phyloP scores from a whole-genome alignment of 2,329 filamentous ascomycete species.

The Hymenoscyphus scutula region DNA sequence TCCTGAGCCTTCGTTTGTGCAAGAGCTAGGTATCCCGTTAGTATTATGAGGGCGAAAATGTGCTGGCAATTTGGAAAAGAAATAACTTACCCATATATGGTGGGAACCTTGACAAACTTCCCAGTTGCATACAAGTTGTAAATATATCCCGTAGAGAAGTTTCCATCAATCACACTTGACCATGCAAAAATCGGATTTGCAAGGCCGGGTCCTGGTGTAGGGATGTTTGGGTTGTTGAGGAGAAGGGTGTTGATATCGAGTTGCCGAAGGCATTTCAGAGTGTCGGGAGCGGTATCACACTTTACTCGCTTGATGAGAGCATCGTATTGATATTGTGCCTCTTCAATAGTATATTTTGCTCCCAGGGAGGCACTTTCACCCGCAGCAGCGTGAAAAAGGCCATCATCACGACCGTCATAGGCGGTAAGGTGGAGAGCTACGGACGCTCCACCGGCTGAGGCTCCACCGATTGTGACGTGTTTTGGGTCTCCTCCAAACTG shows the following conservation, averaged over 20 bases:
- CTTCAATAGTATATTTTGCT: slow-evolving; percentile 44
- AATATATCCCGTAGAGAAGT: slow-evolving; percentile 49
- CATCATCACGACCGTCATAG: slow-evolving; percentile 47
- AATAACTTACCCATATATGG: slow-evolving; percentile 43
- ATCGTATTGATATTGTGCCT: slow-evolving; percentile 53
- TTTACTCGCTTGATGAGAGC: slow-evolving; percentile 45
- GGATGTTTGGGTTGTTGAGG: slow-evolving; percentile 42
- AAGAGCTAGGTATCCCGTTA: slow-evolving; percentile 40
- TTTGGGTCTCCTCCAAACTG: slow-evolving; percentile 67
- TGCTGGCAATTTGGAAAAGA: background rate
- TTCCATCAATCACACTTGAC: slow-evolving; percentile 53
- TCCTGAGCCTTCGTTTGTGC: slow-evolving; percentile 63
- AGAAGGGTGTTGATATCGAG: slow-evolving; percentile 44
- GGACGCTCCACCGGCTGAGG: slow-evolving; percentile 64
- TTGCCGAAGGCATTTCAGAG: slow-evolving; percentile 47
- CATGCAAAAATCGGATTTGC: slow-evolving; percentile 50
- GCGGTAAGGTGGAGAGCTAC: slow-evolving; percentile 63
- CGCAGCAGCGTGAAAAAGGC: slow-evolving; percentile 51
- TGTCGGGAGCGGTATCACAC: slow-evolving; percentile 39
- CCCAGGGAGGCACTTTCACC: slow-evolving; percentile 53
- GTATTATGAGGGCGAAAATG: background rate
- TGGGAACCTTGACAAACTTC: slow-evolving; percentile 52
- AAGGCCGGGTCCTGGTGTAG: slow-evolving; percentile 35
- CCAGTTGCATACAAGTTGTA: slow-evolving; percentile 49
- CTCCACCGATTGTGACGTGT: slow-evolving; percentile 67